Base-by-base conservation (phyloP, 495 filamentous ascomycete species). In the Penicillium atrosanguineum region DNA sequence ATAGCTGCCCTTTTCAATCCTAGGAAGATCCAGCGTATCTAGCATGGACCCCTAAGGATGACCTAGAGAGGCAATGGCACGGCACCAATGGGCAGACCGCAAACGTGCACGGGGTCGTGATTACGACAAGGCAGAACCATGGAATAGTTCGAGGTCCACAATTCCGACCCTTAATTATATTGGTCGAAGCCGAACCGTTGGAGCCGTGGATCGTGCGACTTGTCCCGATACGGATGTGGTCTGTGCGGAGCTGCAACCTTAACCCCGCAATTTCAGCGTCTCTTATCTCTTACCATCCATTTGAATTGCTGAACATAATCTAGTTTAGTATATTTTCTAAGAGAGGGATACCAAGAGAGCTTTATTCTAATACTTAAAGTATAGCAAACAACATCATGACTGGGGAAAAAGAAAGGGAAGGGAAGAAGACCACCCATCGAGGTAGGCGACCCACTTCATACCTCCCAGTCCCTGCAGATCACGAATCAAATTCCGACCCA, bases 211-310 rank as follows among this genome's bases (percentile, higher is more conserved):
- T 31, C 47, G 34, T 29, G 6, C 29, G 14, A 39, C 20, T 55
- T 50, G 45, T 26, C 53, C 37, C 38, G 16, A 36, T 50, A 28
- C 48, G 38, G 47, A 28, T 38, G 5, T 18, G 59, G 55, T 52
- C 50, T 44, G 59, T 57, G 58, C 58, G 58, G 50, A 8, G 60
- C 63, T 66, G 63, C 60, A 66, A 66, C 60, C 57, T 66, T 63
- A 66, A 63, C 63, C 63, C 63, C 63, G 60, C 60, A 66, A 61
- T 63, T 63, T 42, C 47, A 34, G 3, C 28, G 7, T 31, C n/a
- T n/a, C n/a, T n/a, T n/a, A n/a, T n/a, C n/a, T n/a, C n/a, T n/a
- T n/a, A n/a, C n/a, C n/a, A n/a, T n/a, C n/a, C n/a, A n/a, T 23
- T 5, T 23, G 23, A 23, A 23, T 2, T 23, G 23, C n/a, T n/a